Evolutionary conservation across 768 basidiomycete species (phyloP).

Genomic region (Paxillus rubicundulus): DNA sequence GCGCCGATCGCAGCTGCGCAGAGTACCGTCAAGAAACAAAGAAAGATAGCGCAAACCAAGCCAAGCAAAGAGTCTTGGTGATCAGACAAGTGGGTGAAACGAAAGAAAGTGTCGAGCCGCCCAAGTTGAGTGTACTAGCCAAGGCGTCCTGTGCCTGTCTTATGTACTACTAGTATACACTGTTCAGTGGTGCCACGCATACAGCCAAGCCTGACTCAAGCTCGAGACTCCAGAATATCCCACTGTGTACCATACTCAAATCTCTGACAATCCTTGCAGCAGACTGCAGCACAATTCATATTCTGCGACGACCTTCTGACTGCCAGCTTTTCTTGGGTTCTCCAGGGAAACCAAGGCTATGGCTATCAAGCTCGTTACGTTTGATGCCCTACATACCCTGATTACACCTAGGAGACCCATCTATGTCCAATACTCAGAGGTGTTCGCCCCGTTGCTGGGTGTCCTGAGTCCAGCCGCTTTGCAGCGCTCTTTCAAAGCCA

Average conservation of each 20-base stretch:
- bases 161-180: no score
- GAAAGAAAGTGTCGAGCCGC: not conserved
- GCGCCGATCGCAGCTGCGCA: slow-evolving; percentile 16
- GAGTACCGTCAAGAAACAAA: slow-evolving; percentile 3
- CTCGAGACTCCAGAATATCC: no score
- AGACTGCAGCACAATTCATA: no score
- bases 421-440: slow-evolving; percentile 57
- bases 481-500: slow-evolving; percentile 56
- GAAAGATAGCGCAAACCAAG: not conserved
- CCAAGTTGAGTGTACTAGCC: no score
- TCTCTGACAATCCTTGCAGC: no score
- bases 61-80: not conserved
- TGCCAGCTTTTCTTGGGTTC: no score
- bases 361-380: slow-evolving; percentile 64
- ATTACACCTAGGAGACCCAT: slow-evolving; percentile 67
- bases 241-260: no score
- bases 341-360: not conserved
- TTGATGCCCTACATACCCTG: slow-evolving; percentile 77
- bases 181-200: no score
- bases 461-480: slow-evolving; percentile 50
- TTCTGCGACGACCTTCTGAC: no score
- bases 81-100: not conserved
- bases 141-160: no score
- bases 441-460: slow-evolving; percentile 69
- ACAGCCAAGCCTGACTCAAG: no score